phyloP scores from a whole-genome alignment of 768 basidiomycete species.

The Serpula lacrymans region DNA sequence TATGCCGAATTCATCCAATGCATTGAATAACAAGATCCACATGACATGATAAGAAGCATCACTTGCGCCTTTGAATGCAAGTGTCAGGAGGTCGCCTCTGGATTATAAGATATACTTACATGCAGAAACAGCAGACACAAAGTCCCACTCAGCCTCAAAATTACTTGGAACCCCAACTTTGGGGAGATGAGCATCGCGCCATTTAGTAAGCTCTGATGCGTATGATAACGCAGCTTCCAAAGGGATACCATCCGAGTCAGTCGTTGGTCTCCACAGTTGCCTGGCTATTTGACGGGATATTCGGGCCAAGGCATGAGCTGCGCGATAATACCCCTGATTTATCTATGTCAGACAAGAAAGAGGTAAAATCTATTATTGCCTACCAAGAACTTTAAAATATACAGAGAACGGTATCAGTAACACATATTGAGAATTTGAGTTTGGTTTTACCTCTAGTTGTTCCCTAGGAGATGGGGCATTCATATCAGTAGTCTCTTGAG shows the following conservation, averaged over 20 bases:
- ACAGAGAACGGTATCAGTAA: conserved; percentile 7
- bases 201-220: conserved; percentile 55
- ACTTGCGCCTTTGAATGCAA: conserved; percentile 56
- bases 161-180: conserved; percentile 84
- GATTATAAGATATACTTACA: conserved; percentile 36
- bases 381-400: conserved; percentile 60
- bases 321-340: conserved; percentile 77
- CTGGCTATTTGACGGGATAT: conserved; percentile 80
- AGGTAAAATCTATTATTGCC: conserved; percentile 21
- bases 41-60: conserved; percentile 90
- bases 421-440: background rate
- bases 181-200: conserved; percentile 74
- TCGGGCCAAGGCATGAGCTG: conserved; percentile 79
- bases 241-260: conserved; percentile 75
- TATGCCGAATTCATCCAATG: conserved; percentile 82
- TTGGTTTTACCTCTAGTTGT: conserved; percentile 64
- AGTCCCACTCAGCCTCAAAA: conserved; percentile 87
- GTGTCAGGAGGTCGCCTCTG: conserved; percentile 46
- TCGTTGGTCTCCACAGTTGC: conserved; percentile 75
- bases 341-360: conserved; percentile 7
- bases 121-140: conserved; percentile 69
- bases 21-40: conserved; percentile 83
- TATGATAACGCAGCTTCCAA: conserved; percentile 58
- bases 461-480: conserved; percentile 61
- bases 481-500: conserved; percentile 43